Evolutionary conservation across 345 rosid species (phyloP).

Genomic region (Populus tremula): DNA sequence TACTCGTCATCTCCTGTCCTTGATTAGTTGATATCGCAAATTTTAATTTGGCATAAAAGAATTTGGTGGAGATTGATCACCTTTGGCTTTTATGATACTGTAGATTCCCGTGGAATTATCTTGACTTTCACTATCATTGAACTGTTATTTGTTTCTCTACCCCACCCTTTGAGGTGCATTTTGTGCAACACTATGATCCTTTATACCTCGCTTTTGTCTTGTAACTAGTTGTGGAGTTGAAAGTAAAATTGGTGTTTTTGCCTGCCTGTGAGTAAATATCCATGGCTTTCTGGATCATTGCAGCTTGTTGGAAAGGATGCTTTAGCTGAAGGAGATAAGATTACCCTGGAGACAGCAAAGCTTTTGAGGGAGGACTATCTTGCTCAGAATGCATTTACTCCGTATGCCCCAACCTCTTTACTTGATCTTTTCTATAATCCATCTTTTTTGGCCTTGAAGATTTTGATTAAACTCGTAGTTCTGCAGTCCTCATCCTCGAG

Average conservation of each 20-base stretch:
- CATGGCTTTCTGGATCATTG: constrained; percentile 20
- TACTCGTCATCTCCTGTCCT: neutral
- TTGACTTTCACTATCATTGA: neutral
- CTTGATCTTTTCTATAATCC: neutral
- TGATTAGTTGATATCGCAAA: neutral
- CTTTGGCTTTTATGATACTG: neutral
- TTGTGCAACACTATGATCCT: neutral
- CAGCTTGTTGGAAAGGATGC: constrained; percentile 99
- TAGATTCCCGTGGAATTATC: neutral
- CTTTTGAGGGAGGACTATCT: constrained; percentile 98
- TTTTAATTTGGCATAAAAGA: neutral
- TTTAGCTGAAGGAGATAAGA: constrained; percentile 91
- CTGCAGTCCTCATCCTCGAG: neutral
- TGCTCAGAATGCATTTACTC: constrained; percentile 98
- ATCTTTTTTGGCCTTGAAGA: neutral
- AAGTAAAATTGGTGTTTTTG: neutral
- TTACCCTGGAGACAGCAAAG: constrained; percentile 95
- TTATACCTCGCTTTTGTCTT: neutral
- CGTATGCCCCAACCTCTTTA: constrained; percentile 48
- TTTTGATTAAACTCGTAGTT: neutral
- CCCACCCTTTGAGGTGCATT: neutral
- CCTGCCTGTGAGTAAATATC: constrained; percentile 10
- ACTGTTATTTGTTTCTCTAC: neutral
- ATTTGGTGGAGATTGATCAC: neutral
- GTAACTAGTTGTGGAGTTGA: neutral